These are phyloP conservation scores for Stachybotrys echinatus DNA, from an alignment of 2,329 filamentous ascomycete genomes.

Conservation along the genomic window DNA sequence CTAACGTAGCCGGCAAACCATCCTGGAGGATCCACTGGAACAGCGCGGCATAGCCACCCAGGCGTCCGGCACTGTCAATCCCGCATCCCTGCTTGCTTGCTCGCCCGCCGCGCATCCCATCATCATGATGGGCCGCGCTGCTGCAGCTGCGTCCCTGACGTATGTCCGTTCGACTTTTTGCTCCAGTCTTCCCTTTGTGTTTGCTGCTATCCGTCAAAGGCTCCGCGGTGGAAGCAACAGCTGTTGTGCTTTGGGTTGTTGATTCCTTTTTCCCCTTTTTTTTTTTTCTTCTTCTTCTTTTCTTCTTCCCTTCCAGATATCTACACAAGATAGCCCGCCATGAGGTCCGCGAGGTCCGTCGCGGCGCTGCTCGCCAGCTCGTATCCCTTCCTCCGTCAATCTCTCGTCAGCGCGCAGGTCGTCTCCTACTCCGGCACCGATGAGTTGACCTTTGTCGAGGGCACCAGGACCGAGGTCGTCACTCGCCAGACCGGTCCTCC, in stretches of 20 bases:
- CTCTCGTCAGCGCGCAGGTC: conserved; percentile 15
- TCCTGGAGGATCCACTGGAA: background rate
- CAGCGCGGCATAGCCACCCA: background rate
- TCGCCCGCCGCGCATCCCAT: background rate
- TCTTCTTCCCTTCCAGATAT: too few relatives aligned
- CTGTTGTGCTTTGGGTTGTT: too few relatives aligned
- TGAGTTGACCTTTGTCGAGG: conserved; percentile 29
- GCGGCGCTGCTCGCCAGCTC: background rate
- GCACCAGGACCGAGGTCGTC: conserved; percentile 29
- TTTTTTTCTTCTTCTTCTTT: too few relatives aligned
- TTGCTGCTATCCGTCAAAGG: too few relatives aligned
- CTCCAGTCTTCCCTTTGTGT: too few relatives aligned
- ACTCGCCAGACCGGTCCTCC: conserved; percentile 33
- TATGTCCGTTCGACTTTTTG: too few relatives aligned
- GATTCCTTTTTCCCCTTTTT: too few relatives aligned
- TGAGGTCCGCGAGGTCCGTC: background rate
- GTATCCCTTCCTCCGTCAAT: background rate
- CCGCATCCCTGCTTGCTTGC: background rate
- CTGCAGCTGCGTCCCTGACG: too few relatives aligned
- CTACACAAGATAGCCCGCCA: too few relatives aligned
- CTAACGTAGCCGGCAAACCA: too few relatives aligned
- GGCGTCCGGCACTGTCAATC: background rate
- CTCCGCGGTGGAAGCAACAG: too few relatives aligned
- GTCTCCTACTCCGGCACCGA: conserved; percentile 24
- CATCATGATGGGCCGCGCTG: too few relatives aligned